Percentiles rank a stretch among this genome's conserved stretches.
These are phyloP conservation scores for Pestalotiopsis sp. DNA, from an alignment of 2,329 filamentous ascomycete species.

Conservation along the genomic window DNA sequence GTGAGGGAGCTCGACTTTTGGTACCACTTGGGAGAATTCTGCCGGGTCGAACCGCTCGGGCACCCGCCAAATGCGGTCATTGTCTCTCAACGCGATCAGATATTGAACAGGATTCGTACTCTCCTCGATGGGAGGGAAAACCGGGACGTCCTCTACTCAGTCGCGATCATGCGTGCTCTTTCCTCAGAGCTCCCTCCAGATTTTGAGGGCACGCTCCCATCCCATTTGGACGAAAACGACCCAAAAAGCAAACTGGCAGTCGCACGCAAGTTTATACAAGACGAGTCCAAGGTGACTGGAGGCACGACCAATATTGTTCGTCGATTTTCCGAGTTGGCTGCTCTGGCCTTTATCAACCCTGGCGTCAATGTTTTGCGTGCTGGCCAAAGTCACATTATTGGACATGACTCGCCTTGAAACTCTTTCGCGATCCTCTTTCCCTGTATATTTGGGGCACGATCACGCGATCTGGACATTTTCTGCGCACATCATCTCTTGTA, in stretches of 20 bases:
- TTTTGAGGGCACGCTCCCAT: slow-evolving; percentile 56
- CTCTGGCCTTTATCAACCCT: slow-evolving; percentile 58
- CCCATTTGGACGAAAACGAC: slow-evolving; percentile 67
- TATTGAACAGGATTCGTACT: slow-evolving; percentile 65
- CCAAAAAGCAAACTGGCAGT: slow-evolving; percentile 68
- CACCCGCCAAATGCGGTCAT: slow-evolving; percentile 40
- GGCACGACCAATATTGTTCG: slow-evolving; percentile 76
- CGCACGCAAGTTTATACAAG: slow-evolving; percentile 69
- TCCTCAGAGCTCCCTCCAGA: slow-evolving; percentile 65
- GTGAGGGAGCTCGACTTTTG: slow-evolving; percentile 78
- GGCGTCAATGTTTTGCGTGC: slow-evolving; percentile 47
- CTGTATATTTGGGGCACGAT: background rate
- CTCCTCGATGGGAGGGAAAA: slow-evolving; percentile 82
- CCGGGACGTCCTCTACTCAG: slow-evolving; percentile 86
- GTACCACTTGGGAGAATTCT: slow-evolving; percentile 74
- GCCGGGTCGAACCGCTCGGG: slow-evolving; percentile 59
- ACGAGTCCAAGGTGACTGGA: slow-evolving; percentile 63
- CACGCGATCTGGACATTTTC: background rate
- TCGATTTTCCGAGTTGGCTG: slow-evolving; percentile 68
- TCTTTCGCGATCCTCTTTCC: too few species aligned
- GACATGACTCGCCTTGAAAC: background rate
- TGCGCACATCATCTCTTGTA: too few species aligned
- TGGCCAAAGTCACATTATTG: background rate
- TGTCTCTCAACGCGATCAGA: slow-evolving; percentile 63
- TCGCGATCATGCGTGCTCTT: slow-evolving; percentile 77